Percentiles rank a stretch among this genome's conserved stretches.
phyloP scores from a whole-genome alignment of 2,329 filamentous ascomycete species.

The Myrmaecium sp. region DNA sequence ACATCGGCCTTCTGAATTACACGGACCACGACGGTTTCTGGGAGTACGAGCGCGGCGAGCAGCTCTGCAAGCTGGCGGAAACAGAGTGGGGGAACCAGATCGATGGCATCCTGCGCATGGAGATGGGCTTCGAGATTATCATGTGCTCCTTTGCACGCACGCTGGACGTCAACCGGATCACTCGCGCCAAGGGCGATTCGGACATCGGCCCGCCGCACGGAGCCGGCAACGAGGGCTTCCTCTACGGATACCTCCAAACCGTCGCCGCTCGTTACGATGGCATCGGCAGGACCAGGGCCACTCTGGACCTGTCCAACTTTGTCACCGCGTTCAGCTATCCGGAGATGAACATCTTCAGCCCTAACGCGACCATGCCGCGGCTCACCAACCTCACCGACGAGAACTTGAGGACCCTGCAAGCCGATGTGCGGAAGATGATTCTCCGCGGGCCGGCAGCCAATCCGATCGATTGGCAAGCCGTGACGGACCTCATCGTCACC shows the following conservation, averaged over 20 bases:
- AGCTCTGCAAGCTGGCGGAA: constrained; percentile 37
- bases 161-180: constrained; percentile 20
- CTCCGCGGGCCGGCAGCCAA: constrained; percentile 5
- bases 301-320: constrained; percentile 31
- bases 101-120: constrained; percentile 51
- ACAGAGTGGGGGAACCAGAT: constrained; percentile 34
- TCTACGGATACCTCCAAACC: constrained; percentile 25
- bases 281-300: constrained; percentile 26
- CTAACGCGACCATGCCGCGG: constrained; percentile 21
- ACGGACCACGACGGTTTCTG: constrained; percentile 13
- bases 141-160: constrained; percentile 42
- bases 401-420: constrained; percentile 21
- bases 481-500: constrained; percentile 47
- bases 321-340: constrained; percentile 29
- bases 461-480: constrained; percentile 45
- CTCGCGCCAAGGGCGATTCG: constrained; percentile 7
- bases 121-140: constrained; percentile 55
- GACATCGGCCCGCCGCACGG: constrained; percentile 2
- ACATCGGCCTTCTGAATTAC: constrained; percentile 37
- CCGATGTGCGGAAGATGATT: constrained; percentile 29
- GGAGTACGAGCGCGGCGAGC: constrained; percentile 36
- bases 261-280: constrained; percentile 26
- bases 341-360: constrained; percentile 24
- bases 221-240: constrained; percentile 6
- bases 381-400: constrained; percentile 17